A percentile compares a stretch with the other conserved stretches of the same genome.
Conservation (phyloP, 495 filamentous ascomycete species). For the Penicillium flavigenum region DNA sequence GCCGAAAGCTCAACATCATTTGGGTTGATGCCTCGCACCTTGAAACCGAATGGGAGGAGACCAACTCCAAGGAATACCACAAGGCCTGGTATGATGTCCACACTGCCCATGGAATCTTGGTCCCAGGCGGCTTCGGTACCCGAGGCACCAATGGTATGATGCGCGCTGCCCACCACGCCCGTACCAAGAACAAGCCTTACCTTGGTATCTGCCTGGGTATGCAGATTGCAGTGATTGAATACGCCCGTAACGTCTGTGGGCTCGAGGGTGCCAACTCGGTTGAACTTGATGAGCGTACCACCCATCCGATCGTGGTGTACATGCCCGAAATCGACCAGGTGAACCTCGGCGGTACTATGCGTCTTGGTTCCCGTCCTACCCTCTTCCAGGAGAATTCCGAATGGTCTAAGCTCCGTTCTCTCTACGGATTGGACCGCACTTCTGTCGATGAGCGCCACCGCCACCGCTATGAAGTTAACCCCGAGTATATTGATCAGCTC, state of each 20-base stretch:
- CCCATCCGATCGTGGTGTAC: slow-evolving; percentile 70
- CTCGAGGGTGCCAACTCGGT: slow-evolving; percentile 60
- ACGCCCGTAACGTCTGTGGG: slow-evolving; percentile 68
- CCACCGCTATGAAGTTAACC: slow-evolving; percentile 49
- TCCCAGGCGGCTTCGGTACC: slow-evolving; percentile 76
- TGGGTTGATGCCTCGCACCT: slow-evolving; percentile 85
- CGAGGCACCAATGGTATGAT: slow-evolving; percentile 90
- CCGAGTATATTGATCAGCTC: slow-evolving; percentile 36
- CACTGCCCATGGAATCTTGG: slow-evolving; percentile 62
- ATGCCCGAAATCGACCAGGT: slow-evolving; percentile 85
- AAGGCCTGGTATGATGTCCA: slow-evolving; percentile 83
- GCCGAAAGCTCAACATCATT: slow-evolving; percentile 72
- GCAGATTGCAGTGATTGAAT: slow-evolving; percentile 92
- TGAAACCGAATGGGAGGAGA: slow-evolving; percentile 57
- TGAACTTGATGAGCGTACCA: slow-evolving; percentile 60
- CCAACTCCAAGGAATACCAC: slow-evolving; percentile 71
- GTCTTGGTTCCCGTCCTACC: slow-evolving; percentile 73
- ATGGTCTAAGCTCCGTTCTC: slow-evolving; percentile 71
- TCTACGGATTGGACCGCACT: slow-evolving; percentile 59
- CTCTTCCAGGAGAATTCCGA: slow-evolving; percentile 75
- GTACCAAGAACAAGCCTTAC: slow-evolving; percentile 76
- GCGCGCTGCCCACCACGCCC: slow-evolving; percentile 75
- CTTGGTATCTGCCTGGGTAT: slow-evolving; percentile 93
- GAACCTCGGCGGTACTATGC: slow-evolving; percentile 88
- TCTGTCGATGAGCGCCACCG: slow-evolving; percentile 51